Conservation (phyloP, 257 asterid species). For the Rauvolfia tetraphylla region DNA sequence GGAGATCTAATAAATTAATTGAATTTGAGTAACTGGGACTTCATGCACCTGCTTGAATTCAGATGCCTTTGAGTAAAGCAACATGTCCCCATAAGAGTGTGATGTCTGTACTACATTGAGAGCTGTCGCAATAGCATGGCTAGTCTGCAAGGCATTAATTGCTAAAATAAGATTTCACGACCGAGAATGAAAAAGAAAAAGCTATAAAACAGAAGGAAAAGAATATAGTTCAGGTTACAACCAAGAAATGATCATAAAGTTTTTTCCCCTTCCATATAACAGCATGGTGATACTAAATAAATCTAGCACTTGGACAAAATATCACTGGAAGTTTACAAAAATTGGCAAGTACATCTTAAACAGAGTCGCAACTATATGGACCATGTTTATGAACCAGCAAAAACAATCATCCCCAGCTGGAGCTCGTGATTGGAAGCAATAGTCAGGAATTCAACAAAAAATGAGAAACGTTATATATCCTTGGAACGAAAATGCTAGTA, state of each 20-base stretch:
- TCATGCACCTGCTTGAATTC: slow-evolving; percentile 64
- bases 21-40: neutral
- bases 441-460: neutral
- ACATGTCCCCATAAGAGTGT: slow-evolving; percentile 73
- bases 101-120: slow-evolving; percentile 85
- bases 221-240: neutral
- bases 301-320: neutral
- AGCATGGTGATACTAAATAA: neutral
- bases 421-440: neutral
- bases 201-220: neutral
- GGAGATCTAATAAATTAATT: neutral
- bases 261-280: neutral
- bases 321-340: neutral
- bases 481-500: neutral
- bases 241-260: neutral
- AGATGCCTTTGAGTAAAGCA: slow-evolving; percentile 77
- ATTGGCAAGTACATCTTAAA: no score
- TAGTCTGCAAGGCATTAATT: slow-evolving; percentile 57
- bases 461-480: neutral
- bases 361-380: no score
- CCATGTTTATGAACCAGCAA: no score
- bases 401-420: no score
- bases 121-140: slow-evolving; percentile 64
- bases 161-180: slow-evolving; percentile 7
- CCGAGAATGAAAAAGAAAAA: neutral